A percentile compares a stretch with the other conserved stretches of the same genome.
Evolutionary conservation across 2,329 filamentous ascomycete species (phyloP).

Genomic region (Cladophialophora carrionii): DNA sequence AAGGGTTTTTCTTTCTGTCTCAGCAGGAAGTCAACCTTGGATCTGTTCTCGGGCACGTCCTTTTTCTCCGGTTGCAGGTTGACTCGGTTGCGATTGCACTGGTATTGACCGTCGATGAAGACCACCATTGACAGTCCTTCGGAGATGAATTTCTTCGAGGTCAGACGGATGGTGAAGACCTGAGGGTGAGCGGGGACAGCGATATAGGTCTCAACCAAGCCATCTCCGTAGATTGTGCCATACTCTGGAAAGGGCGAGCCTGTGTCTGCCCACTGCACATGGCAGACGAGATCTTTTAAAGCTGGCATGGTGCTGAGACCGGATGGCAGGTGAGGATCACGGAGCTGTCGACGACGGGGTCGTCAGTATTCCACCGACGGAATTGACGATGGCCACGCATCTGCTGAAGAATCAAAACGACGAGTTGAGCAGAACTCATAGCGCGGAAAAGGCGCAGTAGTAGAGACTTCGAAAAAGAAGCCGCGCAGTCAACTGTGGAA

Average conservation of each 20-base stretch:
- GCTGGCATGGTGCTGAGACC: conserved; percentile 53
- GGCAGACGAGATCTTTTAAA: conserved; percentile 58
- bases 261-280: conserved; percentile 54
- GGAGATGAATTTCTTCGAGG: conserved; percentile 56
- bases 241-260: conserved; percentile 54
- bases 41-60: conserved; percentile 40
- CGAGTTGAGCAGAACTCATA: not conserved
- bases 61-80: conserved; percentile 45
- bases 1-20: conserved; percentile 59
- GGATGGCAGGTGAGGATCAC: not conserved
- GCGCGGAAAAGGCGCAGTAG: not conserved
- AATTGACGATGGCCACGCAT: not conserved
- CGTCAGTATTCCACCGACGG: not conserved
- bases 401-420: not conserved
- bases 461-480: not conserved
- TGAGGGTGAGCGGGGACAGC: conserved; percentile 50
- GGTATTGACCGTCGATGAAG: conserved; percentile 61
- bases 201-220: conserved; percentile 57
- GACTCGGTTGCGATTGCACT: conserved; percentile 59
- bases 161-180: conserved; percentile 56
- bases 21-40: conserved; percentile 54
- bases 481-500: not conserved
- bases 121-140: conserved; percentile 59
- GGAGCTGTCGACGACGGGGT: not conserved
- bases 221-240: conserved; percentile 55